These are phyloP conservation scores for Rhizomucor miehei DNA, from an alignment of 371 early-diverging fungal species.

Conservation along the genomic window DNA sequence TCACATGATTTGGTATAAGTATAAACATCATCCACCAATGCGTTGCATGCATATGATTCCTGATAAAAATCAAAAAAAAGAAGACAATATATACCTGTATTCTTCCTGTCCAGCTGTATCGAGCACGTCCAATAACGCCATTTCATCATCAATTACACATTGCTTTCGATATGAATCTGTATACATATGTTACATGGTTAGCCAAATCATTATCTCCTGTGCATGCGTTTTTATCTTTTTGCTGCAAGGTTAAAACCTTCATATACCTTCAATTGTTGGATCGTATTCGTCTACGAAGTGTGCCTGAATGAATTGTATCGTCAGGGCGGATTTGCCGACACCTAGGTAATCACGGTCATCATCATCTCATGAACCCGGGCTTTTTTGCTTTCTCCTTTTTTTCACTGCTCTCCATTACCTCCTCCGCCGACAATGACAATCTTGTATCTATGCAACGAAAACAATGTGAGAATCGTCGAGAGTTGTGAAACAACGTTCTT, in stretches of 20 bases:
- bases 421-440: slow-evolving; percentile 82
- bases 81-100: slow-evolving; percentile 50
- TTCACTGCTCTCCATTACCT: slow-evolving; percentile 46
- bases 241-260: too few relatives aligned
- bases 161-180: slow-evolving; percentile 80
- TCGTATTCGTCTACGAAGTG: slow-evolving; percentile 84
- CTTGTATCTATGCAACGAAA: slow-evolving; percentile 39
- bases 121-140: slow-evolving; percentile 71
- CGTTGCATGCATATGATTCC: too few relatives aligned
- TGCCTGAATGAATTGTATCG: slow-evolving; percentile 77
- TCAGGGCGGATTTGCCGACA: slow-evolving; percentile 75
- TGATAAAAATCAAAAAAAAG: too few relatives aligned
- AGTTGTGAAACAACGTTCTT: too few relatives aligned
- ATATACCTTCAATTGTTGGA: slow-evolving; percentile 76
- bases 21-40: too few relatives aligned
- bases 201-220: too few relatives aligned
- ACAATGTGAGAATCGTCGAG: too few relatives aligned
- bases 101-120: slow-evolving; percentile 90
- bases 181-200: background rate
- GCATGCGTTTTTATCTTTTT: too few relatives aligned
- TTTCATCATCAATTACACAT: slow-evolving; percentile 67
- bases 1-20: too few relatives aligned
- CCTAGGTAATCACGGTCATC: slow-evolving; percentile 13
- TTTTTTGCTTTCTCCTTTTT: slow-evolving; percentile 9
- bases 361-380: background rate